Conservation (phyloP, 441 rosid species). For the Macaranga tanarius region DNA sequence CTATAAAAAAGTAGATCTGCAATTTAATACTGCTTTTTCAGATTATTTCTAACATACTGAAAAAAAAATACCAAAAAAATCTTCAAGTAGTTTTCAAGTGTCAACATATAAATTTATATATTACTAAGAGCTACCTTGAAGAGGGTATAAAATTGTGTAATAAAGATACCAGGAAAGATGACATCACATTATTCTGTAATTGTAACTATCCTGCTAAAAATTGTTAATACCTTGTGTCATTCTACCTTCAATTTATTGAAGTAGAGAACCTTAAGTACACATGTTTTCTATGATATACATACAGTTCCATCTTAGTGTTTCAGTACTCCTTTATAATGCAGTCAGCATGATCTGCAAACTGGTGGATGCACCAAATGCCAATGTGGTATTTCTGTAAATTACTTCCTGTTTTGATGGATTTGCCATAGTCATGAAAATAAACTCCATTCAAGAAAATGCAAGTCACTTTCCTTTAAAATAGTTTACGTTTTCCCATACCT, state of each 20-base stretch:
- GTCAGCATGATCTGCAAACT: not conserved
- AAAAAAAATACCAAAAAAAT: not conserved
- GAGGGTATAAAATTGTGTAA: too few relatives aligned
- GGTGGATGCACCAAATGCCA: not conserved
- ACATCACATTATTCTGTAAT: not conserved
- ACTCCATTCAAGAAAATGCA: not conserved
- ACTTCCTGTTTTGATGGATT: not conserved
- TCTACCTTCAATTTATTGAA: not conserved
- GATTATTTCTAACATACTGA: not conserved
- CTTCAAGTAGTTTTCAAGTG: not conserved
- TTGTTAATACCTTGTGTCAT: not conserved
- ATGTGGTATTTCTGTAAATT: not conserved
- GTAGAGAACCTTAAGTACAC: not conserved
- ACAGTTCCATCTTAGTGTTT: not conserved
- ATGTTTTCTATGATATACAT: too few relatives aligned
- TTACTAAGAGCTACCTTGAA: too few relatives aligned
- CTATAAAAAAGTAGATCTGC: not conserved
- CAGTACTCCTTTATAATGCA: not conserved
- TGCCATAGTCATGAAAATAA: not conserved
- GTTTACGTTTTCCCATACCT: too few relatives aligned
- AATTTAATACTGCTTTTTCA: not conserved
- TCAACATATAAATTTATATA: too few relatives aligned
- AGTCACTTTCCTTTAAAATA: not conserved
- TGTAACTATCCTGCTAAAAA: not conserved
- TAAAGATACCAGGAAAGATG: not conserved